phyloP scores from a whole-genome alignment of 768 basidiomycete species.

The Leccinum barrowsii region DNA sequence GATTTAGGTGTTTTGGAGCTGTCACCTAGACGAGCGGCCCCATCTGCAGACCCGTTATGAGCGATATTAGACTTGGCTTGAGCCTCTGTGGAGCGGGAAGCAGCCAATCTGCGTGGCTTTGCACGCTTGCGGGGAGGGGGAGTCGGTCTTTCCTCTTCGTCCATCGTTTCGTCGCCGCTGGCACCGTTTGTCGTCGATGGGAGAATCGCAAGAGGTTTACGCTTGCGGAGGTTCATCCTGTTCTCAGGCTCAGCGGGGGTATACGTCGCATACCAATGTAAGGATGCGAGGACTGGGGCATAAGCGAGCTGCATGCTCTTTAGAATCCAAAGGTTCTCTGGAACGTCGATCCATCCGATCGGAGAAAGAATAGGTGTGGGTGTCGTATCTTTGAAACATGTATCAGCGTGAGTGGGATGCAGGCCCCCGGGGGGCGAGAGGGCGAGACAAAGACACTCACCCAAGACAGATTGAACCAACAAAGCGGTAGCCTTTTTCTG shows the following conservation, averaged over 20 bases:
- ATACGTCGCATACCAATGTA: constrained; percentile 31
- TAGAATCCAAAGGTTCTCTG: constrained; percentile 35
- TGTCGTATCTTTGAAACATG: constrained; percentile 19
- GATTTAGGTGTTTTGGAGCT: background rate
- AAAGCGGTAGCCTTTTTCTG: constrained; percentile 46
- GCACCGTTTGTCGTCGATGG: constrained; percentile 25
- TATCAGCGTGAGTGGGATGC: constrained; percentile 12
- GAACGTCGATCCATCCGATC: constrained; percentile 33
- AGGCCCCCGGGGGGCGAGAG: background rate
- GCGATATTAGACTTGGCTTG: constrained; percentile 5
- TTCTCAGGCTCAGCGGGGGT: constrained; percentile 29
- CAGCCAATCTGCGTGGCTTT: constrained; percentile 23
- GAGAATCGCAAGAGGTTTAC: constrained; percentile 25
- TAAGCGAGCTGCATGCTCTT: constrained; percentile 31
- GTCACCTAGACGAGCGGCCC: constrained; percentile 5
- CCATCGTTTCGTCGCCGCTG: constrained; percentile 33
- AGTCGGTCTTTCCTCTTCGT: constrained; percentile 27
- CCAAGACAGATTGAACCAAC: constrained; percentile 50
- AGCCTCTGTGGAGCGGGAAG: constrained; percentile 6
- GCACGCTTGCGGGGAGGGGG: constrained; percentile 32
- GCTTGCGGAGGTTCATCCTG: constrained; percentile 34
- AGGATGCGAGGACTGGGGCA: constrained; percentile 18
- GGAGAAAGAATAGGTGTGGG: constrained; percentile 34
- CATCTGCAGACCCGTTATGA: constrained; percentile 4
- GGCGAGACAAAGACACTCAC: constrained; percentile 37